phyloP scores from a whole-genome alignment of 208 protist genomes.

The Acanthamoeba culbertsoni region DNA sequence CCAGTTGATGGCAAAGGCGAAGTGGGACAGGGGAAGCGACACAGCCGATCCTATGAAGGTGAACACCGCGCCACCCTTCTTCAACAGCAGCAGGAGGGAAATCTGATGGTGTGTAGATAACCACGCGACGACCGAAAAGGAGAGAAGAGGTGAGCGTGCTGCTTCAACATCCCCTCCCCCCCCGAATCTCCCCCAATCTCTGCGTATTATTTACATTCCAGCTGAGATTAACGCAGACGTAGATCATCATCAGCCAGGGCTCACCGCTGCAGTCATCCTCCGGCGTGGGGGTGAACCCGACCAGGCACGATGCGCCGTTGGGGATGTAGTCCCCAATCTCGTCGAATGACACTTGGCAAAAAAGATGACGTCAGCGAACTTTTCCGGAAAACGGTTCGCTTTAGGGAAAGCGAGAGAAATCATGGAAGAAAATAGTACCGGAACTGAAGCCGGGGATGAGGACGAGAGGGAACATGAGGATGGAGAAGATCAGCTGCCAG shows the following conservation, averaged over 20 bases:
- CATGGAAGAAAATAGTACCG: neutral
- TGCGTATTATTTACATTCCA: constrained; percentile 25
- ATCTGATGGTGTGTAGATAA: constrained; percentile 9
- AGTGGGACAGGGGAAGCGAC: constrained; percentile 50
- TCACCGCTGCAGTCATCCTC: constrained; percentile 56
- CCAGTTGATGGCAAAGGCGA: constrained; percentile 57
- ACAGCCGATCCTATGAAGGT: constrained; percentile 54
- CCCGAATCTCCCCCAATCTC: too few relatives aligned
- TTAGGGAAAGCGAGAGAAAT: neutral
- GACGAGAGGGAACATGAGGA: constrained; percentile 51
- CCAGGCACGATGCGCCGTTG: constrained; percentile 22
- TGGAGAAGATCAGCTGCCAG: constrained; percentile 61
- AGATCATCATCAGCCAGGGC: constrained; percentile 61
- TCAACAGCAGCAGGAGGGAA: constrained; percentile 34
- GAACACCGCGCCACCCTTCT: constrained; percentile 55
- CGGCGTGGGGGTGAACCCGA: neutral
- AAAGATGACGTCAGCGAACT: neutral
- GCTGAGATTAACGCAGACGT: constrained; percentile 48
- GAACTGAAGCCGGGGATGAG: constrained; percentile 54
- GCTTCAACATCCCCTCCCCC: too few relatives aligned
- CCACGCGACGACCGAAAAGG: neutral
- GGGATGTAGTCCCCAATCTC: constrained; percentile 54
- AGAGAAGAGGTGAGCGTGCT: too few relatives aligned
- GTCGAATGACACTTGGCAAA: constrained; percentile 5
- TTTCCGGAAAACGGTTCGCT: neutral